Base-by-base conservation (phyloP, 257 asterid genomes). In the Scutellaria baicalensis region DNA sequence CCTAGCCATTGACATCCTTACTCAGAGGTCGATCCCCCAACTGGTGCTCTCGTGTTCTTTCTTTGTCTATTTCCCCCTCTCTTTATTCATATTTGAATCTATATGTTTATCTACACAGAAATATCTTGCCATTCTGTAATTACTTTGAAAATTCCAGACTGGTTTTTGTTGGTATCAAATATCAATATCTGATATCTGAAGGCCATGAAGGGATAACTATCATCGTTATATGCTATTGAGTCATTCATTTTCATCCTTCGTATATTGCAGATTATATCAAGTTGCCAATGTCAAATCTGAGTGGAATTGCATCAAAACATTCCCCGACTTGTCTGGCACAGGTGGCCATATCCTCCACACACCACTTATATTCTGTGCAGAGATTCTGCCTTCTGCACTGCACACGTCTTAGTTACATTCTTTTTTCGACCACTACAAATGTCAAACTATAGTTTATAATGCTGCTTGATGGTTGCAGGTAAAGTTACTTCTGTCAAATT, bases 271-370 rank as follows among this genome's bases (percentile, higher is more conserved):
- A 72, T 88, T 91, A 13, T 84, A 84, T 74, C 96, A 93, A 86
- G 93, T 85, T 55, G 96, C 97, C 64, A 87, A 71, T 31, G 97
- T 93, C 14, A 93, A 93, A 75, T 80, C 95, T 9, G 99, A 93
- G 50, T 93, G 99, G 99, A 89, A 81, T 80, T 75, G 78, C 83
- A 74, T 93, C 81, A 93, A 91, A 78, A 93, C 96, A 60, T 84
- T 93, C 78, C 98, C 98, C 0, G 97, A 93, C 85, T 83, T 93
- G 83, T 93, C 98, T 45, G 98, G 98, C 76, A 90, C 96, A 83
- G 98, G 98, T 93, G 60, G 54, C 63, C 72, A 43, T 67, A 18
- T 12, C 38, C 62, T 47, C 48, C 69, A 27, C 33, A 27, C 33
- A 27, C 33, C 33, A 27, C 33, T 27, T 27, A 27, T 27, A 27